Conservation (phyloP, 2,329 filamentous ascomycete genomes). For the Arthroderma sp. region DNA sequence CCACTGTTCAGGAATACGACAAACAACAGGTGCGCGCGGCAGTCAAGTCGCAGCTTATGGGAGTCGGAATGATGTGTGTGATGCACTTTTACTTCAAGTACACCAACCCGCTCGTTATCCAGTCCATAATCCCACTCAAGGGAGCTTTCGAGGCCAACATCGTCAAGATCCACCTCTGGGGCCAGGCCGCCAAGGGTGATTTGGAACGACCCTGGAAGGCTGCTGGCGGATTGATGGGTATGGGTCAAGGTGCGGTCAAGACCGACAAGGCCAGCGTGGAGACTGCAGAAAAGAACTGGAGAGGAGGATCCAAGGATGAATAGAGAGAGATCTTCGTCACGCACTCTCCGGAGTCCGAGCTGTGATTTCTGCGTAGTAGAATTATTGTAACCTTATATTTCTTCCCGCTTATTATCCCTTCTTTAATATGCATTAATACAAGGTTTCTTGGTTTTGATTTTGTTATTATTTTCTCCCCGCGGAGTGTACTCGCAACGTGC, state of each 20-base stretch:
- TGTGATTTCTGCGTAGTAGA: no score
- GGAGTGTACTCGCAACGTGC: no score
- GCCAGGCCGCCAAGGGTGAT: conserved; percentile 74
- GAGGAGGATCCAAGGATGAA: conserved; percentile 39
- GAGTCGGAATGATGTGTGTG: conserved; percentile 91
- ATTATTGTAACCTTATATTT: no score
- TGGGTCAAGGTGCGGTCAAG: conserved; percentile 56
- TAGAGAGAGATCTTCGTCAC: conserved; percentile 15
- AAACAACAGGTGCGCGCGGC: conserved; percentile 67
- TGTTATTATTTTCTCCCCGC: no score
- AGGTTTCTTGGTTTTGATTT: no score
- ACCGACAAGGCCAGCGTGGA: conserved; percentile 73
- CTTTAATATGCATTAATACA: no score
- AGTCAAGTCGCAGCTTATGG: conserved; percentile 88
- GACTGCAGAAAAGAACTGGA: conserved; percentile 36
- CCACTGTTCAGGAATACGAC: conserved; percentile 93
- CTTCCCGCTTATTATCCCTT: no score
- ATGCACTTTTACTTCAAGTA: conserved; percentile 99
- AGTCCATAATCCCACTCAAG: conserved; percentile 97
- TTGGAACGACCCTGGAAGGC: conserved; percentile 95
- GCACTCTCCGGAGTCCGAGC: not conserved
- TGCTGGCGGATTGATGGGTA: conserved; percentile 66
- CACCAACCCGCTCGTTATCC: conserved; percentile 97
- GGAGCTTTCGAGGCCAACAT: conserved; percentile 88
- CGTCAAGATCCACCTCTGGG: conserved; percentile 87